phyloP scores from a whole-genome alignment of 257 asterid species.

The Solanum piurae region DNA sequence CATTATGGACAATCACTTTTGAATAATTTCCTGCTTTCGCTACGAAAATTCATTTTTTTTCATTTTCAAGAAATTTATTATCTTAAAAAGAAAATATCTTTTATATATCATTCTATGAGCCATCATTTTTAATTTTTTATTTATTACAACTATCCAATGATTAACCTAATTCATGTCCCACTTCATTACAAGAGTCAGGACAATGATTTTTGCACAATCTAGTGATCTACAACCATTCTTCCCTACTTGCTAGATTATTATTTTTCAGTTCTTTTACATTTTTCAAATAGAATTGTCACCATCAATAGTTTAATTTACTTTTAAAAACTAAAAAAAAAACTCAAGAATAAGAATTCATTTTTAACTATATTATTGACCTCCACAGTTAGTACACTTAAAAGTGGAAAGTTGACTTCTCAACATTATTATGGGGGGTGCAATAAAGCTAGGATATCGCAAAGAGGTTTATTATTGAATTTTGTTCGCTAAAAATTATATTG shows the following conservation, averaged over 20 bases:
- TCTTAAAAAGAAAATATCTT: too few relatives aligned
- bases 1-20: too few relatives aligned
- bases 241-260: neutral
- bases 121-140: neutral
- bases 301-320: neutral
- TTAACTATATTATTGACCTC: neutral
- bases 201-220: neutral
- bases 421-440: neutral
- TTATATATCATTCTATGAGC: too few relatives aligned
- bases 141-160: neutral
- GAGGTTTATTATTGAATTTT: neutral
- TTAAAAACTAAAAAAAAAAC: neutral
- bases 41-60: too few relatives aligned
- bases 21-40: too few relatives aligned
- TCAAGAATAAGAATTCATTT: neutral
- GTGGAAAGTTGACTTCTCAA: neutral
- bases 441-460: too few relatives aligned
- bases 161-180: neutral
- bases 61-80: too few relatives aligned
- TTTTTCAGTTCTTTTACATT: neutral
- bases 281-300: neutral
- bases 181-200: neutral
- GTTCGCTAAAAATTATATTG: too few relatives aligned
- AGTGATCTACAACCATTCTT: neutral
- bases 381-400: neutral